Conservation (phyloP, 2,329 filamentous ascomycete genomes). For the Aspergillus transmontanensis region DNA sequence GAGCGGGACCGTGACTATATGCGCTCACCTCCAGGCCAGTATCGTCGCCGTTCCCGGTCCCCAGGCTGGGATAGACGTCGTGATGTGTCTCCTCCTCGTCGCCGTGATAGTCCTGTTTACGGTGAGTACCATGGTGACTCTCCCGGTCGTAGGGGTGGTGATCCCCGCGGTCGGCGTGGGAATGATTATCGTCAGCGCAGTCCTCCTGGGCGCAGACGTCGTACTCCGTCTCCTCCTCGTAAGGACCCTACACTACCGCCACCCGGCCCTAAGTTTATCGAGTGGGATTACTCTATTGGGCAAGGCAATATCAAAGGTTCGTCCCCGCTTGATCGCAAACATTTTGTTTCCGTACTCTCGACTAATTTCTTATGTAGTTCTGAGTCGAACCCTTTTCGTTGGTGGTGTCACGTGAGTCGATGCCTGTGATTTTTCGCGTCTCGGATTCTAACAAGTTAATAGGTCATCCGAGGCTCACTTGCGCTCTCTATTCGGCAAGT, state of each 20-base stretch:
- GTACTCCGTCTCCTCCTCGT: slow-evolving; percentile 61
- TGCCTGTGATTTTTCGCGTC: neutral
- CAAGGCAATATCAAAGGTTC: slow-evolving; percentile 75
- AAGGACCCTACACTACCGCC: slow-evolving; percentile 46
- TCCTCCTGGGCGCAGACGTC: slow-evolving; percentile 69
- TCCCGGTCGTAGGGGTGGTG: slow-evolving; percentile 61
- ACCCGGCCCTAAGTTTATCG: slow-evolving; percentile 71
- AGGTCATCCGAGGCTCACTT: slow-evolving; percentile 81
- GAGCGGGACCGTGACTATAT: slow-evolving; percentile 64
- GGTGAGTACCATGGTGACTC: slow-evolving; percentile 73
- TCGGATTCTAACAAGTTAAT: slow-evolving; percentile 21
- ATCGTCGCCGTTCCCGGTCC: slow-evolving; percentile 76
- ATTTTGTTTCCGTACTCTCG: slow-evolving; percentile 9
- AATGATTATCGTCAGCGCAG: slow-evolving; percentile 84
- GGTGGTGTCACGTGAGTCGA: slow-evolving; percentile 82
- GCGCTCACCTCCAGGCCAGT: slow-evolving; percentile 63
- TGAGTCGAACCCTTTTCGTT: slow-evolving; percentile 94
- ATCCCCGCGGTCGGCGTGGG: slow-evolving; percentile 55
- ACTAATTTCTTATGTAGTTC: slow-evolving; percentile 54
- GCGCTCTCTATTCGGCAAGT: slow-evolving; percentile 75
- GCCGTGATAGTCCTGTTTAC: slow-evolving; percentile 69
- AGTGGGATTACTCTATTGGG: slow-evolving; percentile 74
- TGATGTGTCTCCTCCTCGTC: slow-evolving; percentile 63
- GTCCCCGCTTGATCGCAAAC: slow-evolving; percentile 3
- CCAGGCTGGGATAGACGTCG: slow-evolving; percentile 73